Percentiles rank a stretch among this genome's conserved stretches.
Conservation (phyloP, 768 basidiomycete species). For the Russula foetens region DNA sequence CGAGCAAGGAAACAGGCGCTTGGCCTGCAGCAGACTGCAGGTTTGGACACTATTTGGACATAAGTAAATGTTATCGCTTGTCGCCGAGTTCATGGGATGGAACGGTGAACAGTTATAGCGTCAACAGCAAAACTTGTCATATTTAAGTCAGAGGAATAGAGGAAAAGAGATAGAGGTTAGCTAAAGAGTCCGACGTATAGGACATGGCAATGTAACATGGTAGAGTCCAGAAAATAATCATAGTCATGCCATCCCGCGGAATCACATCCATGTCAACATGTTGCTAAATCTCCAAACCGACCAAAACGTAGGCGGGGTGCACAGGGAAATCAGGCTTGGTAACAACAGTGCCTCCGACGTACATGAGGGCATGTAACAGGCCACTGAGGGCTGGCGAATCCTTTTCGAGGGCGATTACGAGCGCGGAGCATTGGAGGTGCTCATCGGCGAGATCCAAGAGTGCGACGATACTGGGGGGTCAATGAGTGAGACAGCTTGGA, state of each 20-base stretch:
- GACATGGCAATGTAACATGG: not conserved
- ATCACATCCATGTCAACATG: not conserved
- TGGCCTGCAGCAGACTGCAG: no score
- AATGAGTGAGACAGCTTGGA: not conserved
- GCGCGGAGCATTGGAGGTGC: slow-evolving; percentile 63
- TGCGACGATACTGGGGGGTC: slow-evolving; percentile 61
- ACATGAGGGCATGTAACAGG: slow-evolving; percentile 85
- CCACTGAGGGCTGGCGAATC: slow-evolving; percentile 61
- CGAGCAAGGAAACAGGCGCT: not conserved
- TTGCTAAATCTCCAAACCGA: slow-evolving; percentile 67
- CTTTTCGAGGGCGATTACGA: slow-evolving; percentile 75
- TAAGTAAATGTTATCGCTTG: not conserved
- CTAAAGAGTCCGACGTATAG: not conserved
- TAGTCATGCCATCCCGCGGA: not conserved
- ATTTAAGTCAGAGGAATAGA: not conserved
- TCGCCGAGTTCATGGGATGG: not conserved
- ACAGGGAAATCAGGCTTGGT: slow-evolving; percentile 73
- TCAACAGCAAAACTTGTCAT: not conserved
- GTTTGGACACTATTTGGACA: no score
- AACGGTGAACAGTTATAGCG: not conserved
- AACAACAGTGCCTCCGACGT: slow-evolving; percentile 81
- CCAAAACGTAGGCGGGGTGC: slow-evolving; percentile 70
- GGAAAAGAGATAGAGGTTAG: not conserved
- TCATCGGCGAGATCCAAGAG: slow-evolving; percentile 86
- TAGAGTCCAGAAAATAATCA: not conserved